These are phyloP conservation scores for Metarhizium robertsii DNA, from an alignment of 2,329 filamentous ascomycete genomes.

Conservation along the genomic window DNA sequence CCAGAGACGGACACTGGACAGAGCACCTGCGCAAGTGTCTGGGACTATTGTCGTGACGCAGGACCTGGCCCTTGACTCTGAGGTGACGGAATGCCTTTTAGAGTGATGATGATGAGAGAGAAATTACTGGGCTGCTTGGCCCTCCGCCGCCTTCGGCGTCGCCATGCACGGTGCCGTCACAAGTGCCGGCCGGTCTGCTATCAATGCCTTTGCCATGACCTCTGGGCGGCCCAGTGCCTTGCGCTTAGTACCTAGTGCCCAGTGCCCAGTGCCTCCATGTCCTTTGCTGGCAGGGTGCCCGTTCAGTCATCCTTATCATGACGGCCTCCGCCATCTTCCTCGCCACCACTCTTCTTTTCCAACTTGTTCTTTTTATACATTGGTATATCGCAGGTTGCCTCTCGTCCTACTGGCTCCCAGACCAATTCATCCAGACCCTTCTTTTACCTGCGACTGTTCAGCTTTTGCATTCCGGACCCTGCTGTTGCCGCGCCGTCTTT, in stretches of 20 bases:
- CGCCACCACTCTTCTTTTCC: neutral
- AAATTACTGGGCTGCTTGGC: neutral
- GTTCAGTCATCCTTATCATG: conserved; percentile 1
- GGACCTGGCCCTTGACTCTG: no score
- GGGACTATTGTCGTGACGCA: no score
- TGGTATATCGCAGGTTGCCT: neutral
- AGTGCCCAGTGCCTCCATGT: no score
- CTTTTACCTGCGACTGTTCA: neutral
- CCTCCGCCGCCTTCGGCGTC: neutral
- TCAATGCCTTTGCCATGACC: no score
- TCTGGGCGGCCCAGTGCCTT: no score
- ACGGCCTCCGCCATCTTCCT: conserved; percentile 1
- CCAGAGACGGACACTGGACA: neutral
- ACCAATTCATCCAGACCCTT: neutral
- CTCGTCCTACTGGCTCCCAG: neutral
- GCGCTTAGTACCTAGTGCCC: no score
- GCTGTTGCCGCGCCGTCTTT: neutral
- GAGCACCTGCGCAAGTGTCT: no score
- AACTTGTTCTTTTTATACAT: neutral
- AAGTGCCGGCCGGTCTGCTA: no score
- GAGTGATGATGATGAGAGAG: no score
- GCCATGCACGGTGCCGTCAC: no score
- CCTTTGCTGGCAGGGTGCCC: no score
- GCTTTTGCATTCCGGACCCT: neutral
- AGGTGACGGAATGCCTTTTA: no score